phyloP scores from a whole-genome alignment of 805 yeast species.

The Yamadazyma endophytica region DNA sequence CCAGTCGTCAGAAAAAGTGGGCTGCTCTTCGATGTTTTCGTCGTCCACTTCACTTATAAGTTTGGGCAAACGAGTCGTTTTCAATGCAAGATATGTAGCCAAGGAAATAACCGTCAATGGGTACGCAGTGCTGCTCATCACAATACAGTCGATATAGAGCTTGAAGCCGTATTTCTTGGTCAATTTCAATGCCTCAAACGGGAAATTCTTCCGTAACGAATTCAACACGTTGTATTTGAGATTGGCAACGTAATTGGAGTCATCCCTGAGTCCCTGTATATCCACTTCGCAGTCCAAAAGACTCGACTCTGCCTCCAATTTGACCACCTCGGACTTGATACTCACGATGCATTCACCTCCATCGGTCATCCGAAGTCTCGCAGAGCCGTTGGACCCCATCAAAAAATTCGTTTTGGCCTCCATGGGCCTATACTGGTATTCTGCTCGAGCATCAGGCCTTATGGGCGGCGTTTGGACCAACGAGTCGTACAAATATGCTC shows the following conservation, averaged over 20 bases:
- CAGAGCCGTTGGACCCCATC: slow-evolving; percentile 89
- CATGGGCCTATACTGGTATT: slow-evolving; percentile 76
- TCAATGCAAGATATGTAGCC: slow-evolving; percentile 76
- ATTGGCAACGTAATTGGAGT: slow-evolving; percentile 62
- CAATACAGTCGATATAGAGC: slow-evolving; percentile 73
- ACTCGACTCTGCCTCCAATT: slow-evolving; percentile 33
- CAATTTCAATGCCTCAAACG: slow-evolving; percentile 49
- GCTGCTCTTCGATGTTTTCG: slow-evolving; percentile 78
- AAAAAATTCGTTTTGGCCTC: slow-evolving; percentile 78
- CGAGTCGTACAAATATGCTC: slow-evolving; percentile 73
- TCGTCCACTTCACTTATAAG: slow-evolving; percentile 67
- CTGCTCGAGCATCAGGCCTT: slow-evolving; percentile 82
- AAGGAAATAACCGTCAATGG: slow-evolving; percentile 80
- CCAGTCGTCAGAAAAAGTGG: slow-evolving; percentile 90
- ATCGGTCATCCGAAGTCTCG: slow-evolving; percentile 79
- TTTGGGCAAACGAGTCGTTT: slow-evolving; percentile 71
- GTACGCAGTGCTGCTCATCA: slow-evolving; percentile 71
- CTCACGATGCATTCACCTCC: slow-evolving; percentile 94
- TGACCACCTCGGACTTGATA: slow-evolving; percentile 77
- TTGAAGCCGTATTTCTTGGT: slow-evolving; percentile 75
- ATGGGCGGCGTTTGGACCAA: slow-evolving; percentile 54
- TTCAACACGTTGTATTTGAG: slow-evolving; percentile 60
- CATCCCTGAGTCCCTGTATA: slow-evolving; percentile 76
- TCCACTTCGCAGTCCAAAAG: slow-evolving; percentile 76
- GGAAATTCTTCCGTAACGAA: slow-evolving; percentile 50